Percentiles rank a stretch among this genome's conserved stretches.
Evolutionary conservation across 352 stramenopile genomes (phyloP).

Genomic region (Globisporangium takayamanum): DNA sequence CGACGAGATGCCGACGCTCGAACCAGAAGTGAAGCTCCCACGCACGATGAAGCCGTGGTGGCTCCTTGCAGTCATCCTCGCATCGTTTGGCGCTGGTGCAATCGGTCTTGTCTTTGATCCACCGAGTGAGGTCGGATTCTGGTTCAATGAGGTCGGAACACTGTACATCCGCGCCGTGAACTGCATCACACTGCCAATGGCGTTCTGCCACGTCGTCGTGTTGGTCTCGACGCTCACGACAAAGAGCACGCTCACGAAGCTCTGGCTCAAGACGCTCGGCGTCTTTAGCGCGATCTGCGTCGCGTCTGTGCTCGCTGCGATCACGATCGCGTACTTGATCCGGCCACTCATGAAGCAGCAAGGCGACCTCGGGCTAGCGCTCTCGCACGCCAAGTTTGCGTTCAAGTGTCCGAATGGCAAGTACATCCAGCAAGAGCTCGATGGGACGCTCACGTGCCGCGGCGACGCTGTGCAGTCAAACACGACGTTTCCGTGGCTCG

Average conservation of each 20-base stretch:
- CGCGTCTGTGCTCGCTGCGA: constrained; percentile 22
- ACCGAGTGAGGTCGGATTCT: constrained; percentile 31
- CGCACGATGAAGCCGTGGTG: constrained; percentile 37
- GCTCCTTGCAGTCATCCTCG: constrained; percentile 29
- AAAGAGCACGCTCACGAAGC: constrained; percentile 26
- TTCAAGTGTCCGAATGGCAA: constrained; percentile 53
- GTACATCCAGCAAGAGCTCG: constrained; percentile 29
- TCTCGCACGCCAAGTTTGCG: constrained; percentile 33
- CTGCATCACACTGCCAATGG: constrained; percentile 51
- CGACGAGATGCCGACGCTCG: constrained; percentile 15
- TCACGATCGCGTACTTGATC: constrained; percentile 24
- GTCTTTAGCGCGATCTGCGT: constrained; percentile 30
- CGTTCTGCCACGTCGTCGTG: constrained; percentile 57
- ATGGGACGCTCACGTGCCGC: constrained; percentile 24
- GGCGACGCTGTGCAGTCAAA: constrained; percentile 23
- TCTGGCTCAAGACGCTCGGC: constrained; percentile 34
- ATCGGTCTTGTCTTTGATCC: constrained; percentile 24
- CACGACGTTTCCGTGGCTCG: constrained; percentile 50
- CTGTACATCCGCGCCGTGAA: constrained; percentile 58
- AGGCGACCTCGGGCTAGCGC: constrained; percentile 19
- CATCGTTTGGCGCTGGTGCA: constrained; percentile 33
- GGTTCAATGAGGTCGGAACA: constrained; percentile 41
- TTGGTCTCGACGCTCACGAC: constrained; percentile 40
- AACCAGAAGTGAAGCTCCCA: constrained; percentile 16
- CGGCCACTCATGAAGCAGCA: constrained; percentile 30